A percentile compares a stretch with the other conserved stretches of the same genome.
These are phyloP conservation scores for Alternaria triticimaculans DNA, from an alignment of 2,329 filamentous ascomycete species.

Conservation along the genomic window DNA sequence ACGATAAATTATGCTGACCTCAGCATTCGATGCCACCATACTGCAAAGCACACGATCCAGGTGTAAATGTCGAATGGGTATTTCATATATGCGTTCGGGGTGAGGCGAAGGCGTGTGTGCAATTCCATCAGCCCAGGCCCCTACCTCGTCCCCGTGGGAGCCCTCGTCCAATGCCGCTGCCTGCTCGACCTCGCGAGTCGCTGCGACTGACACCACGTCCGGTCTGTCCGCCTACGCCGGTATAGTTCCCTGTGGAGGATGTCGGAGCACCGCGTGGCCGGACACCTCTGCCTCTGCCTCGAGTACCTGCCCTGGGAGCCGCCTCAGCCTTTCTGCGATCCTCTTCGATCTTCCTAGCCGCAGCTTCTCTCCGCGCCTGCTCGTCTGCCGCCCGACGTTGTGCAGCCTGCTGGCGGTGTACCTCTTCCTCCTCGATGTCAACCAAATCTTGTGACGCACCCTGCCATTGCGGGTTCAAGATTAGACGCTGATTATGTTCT, in stretches of 20 bases:
- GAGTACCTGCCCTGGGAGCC: constrained; percentile 50
- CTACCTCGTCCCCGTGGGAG: constrained; percentile 40
- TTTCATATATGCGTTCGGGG: background rate
- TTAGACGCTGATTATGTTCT: constrained; percentile 92
- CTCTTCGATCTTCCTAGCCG: constrained; percentile 60
- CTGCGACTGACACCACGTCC: constrained; percentile 58
- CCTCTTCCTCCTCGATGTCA: constrained; percentile 83
- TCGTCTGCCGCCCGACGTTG: constrained; percentile 80
- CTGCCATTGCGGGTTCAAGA: constrained; percentile 88
- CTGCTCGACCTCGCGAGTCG: constrained; percentile 53
- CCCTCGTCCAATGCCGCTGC: constrained; percentile 54
- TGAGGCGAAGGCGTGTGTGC: background rate
- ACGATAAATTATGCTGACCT: background rate
- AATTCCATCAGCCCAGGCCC: constrained; percentile 28
- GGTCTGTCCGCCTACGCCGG: constrained; percentile 52
- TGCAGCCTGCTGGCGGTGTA: constrained; percentile 75
- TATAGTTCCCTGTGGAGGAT: constrained; percentile 48
- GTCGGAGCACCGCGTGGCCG: constrained; percentile 41
- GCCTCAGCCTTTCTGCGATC: constrained; percentile 66
- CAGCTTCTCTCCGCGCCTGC: constrained; percentile 76
- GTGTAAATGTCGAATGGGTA: background rate
- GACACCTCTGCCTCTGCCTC: constrained; percentile 46
- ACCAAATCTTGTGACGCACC: constrained; percentile 84
- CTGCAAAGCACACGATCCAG: background rate
- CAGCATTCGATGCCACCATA: background rate